Evolutionary conservation across 768 basidiomycete genomes (phyloP), one percentile per base, ranked within the genome.

Genomic region (Podaxis sp.): DNA sequence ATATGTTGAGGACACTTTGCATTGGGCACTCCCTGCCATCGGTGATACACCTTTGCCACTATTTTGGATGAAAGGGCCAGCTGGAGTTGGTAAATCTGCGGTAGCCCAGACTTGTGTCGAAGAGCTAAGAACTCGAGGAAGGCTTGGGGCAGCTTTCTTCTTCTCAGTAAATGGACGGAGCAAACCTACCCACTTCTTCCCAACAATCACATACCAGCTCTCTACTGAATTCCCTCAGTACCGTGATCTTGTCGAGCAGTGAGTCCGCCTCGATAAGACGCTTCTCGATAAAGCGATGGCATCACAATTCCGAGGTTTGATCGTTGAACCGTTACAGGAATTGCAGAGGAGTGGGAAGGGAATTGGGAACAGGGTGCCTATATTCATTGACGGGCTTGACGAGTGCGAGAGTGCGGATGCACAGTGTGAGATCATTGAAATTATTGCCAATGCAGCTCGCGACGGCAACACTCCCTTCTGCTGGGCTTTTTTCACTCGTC

Each of bases 91-190:
- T 0, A 55, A 55, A 19, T 36, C 53, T 3, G 53, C 53, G 1
- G 38, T 55, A 12, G 53, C 53, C 1, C 53, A 57, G 36, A 63
- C 62, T 2, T 42, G 56, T 24, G 46, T 46, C 2, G 38, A 46
- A 13, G 28, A n/a, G 38, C 8, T 51, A 7, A 51, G 28, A 13
- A 24, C 22, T 9, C 12, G 2, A 26, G 17, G 55, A 22, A 28
- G 26, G 9, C 62, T 57, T 6, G 55, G 62, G 6, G 56, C 44
- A 11, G 57, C 44, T 39, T 63, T 63, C 48, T 63, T 63, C 28
- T 63, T 55, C 24, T 57, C 54, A 4, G 38, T 55, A 11, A 22
- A 40, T 38, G 53, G 53, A 8, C 49, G 59, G 9, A 26, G n/a
- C 17, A 38, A 61, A 24, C 49, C n/a, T 22, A 15, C 7, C 8